Evolutionary conservation across 768 basidiomycete species (phyloP).

Genomic region (Mycena sanguinolenta): DNA sequence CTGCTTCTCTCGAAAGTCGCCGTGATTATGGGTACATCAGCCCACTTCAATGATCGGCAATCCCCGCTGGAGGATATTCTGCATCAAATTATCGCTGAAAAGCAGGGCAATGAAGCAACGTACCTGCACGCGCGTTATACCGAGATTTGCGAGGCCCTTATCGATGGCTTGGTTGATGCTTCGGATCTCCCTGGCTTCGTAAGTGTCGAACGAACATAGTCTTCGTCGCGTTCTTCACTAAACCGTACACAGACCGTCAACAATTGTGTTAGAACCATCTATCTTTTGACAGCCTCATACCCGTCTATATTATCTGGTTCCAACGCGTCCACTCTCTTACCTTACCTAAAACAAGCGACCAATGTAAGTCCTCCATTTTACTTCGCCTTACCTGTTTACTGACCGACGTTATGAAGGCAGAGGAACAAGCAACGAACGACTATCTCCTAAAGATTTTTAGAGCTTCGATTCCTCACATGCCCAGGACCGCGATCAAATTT

Average conservation of each 20-base stretch:
- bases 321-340: constrained; percentile 88
- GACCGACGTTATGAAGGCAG: constrained; percentile 61
- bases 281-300: constrained; percentile 85
- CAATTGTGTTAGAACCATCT: constrained; percentile 88
- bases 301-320: constrained; percentile 86
- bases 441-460: constrained; percentile 92
- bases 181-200: constrained; percentile 84
- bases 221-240: neutral
- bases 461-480: constrained; percentile 87
- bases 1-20: constrained; percentile 74
- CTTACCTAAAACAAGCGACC: constrained; percentile 88
- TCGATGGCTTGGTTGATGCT: constrained; percentile 91
- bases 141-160: constrained; percentile 87
- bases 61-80: constrained; percentile 88
- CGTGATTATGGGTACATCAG: constrained; percentile 89
- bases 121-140: constrained; percentile 76
- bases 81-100: constrained; percentile 84
- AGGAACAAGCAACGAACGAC: constrained; percentile 88
- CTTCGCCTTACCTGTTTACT: neutral
- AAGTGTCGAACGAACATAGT: constrained; percentile 43
- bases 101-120: constrained; percentile 67
- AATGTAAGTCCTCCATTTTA: constrained; percentile 59
- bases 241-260: constrained; percentile 71
- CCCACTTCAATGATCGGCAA: constrained; percentile 85
- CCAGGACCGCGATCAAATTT: constrained; percentile 90